Conservation (phyloP, 1,284 basidiomycete genomes). For the Ustilago lituana region DNA sequence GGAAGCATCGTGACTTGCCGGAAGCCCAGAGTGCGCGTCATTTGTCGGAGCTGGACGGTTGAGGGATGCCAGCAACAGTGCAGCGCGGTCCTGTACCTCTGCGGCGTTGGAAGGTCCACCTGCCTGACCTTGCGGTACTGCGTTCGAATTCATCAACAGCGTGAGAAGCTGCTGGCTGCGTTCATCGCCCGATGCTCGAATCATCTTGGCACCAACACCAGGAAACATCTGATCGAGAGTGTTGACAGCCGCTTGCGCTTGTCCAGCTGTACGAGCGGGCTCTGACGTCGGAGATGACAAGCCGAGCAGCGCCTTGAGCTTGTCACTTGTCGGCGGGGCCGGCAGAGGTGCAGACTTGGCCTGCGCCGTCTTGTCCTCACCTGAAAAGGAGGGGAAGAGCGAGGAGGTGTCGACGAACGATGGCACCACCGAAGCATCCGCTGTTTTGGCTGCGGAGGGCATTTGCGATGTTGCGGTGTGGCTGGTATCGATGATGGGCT, state of each 20-base stretch:
- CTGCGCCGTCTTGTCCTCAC: conserved; percentile 12
- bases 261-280: conserved; percentile 9
- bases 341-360: conserved; percentile 35
- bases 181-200: conserved; percentile 45
- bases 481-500: conserved; percentile 13
- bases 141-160: conserved; percentile 33
- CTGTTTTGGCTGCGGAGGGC: conserved; percentile 14
- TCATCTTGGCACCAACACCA: conserved; percentile 44
- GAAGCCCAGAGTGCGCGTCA: not conserved
- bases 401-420: conserved; percentile 39
- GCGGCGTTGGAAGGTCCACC: not conserved
- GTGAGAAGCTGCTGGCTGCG: conserved; percentile 49
- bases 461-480: conserved; percentile 10
- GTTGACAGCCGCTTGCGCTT: conserved; percentile 6
- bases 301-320: conserved; percentile 53
- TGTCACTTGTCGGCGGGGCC: conserved; percentile 48
- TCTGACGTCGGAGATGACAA: conserved; percentile 35
- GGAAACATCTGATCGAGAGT: conserved; percentile 32
- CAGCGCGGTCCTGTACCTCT: conserved; percentile 30
- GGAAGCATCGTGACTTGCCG: not conserved
- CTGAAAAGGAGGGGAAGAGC: conserved; percentile 38
- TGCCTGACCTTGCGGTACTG: conserved; percentile 11
- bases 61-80: conserved; percentile 35
- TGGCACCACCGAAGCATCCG: conserved; percentile 18
- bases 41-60: conserved; percentile 9